These are phyloP conservation scores for Mercurialis annua DNA, from an alignment of 345 rosid species.

Conservation along the genomic window DNA sequence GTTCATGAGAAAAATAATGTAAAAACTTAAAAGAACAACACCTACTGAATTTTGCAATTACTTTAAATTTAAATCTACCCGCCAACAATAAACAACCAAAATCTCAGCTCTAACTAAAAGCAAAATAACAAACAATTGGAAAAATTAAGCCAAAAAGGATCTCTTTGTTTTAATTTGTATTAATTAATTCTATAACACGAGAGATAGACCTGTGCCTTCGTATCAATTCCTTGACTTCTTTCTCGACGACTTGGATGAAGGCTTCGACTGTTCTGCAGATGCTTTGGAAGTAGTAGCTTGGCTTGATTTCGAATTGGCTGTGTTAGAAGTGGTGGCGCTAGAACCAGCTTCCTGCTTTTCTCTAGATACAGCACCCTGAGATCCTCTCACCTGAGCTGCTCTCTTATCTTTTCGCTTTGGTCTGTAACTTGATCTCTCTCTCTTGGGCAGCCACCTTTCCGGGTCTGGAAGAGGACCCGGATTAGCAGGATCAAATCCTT, in stretches of 20 bases:
- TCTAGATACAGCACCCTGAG: constrained; percentile 80
- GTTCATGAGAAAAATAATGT: not conserved
- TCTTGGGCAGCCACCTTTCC: constrained; percentile 96
- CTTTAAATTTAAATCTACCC: not conserved
- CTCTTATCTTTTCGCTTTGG: constrained; percentile 96
- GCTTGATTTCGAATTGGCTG: constrained; percentile 16
- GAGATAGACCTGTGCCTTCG: not conserved
- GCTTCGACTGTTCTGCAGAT: constrained; percentile 44
- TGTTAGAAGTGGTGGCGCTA: constrained; percentile 24
- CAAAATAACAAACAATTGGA: not conserved
- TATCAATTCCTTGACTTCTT: constrained; percentile 79
- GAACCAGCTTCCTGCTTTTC: constrained; percentile 68
- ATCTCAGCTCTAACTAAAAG: not conserved
- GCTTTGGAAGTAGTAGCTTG: constrained; percentile 42
- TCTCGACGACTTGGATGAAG: constrained; percentile 79
- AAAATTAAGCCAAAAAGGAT: not conserved
- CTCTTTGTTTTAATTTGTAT: not conserved
- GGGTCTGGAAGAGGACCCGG: constrained; percentile 99
- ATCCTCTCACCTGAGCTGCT: constrained; percentile 91
- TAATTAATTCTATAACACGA: not conserved
- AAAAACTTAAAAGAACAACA: not conserved
- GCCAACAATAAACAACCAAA: not conserved
- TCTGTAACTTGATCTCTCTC: constrained; percentile 87
- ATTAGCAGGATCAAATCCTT: constrained; percentile 93
- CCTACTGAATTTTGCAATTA: not conserved